These are phyloP conservation scores for Agaricus sinodeliciosus DNA, from an alignment of 768 basidiomycete genomes.

Conservation along the genomic window DNA sequence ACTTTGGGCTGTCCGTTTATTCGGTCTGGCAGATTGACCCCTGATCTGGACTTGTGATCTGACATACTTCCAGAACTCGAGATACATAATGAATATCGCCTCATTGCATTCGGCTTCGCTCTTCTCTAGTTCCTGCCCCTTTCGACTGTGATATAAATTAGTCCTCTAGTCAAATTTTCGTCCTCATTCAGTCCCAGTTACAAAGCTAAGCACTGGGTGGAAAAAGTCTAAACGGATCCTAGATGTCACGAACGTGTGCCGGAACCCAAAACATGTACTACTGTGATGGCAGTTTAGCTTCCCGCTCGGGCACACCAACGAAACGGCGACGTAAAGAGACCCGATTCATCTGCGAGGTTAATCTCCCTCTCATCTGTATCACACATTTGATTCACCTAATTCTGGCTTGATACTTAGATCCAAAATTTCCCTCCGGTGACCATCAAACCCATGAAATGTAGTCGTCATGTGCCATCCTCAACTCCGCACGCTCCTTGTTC, in stretches of 20 bases:
- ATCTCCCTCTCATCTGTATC: constrained; percentile 11
- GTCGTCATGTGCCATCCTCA: constrained; percentile 21
- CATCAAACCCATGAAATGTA: constrained; percentile 15
- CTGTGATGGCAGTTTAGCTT: constrained; percentile 5
- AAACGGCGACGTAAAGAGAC: constrained; percentile 3
- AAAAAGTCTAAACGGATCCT: background rate
- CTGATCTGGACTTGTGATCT: constrained; percentile 38
- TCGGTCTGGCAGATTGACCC: constrained; percentile 35
- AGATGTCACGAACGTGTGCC: constrained; percentile 1
- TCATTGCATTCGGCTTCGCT: constrained; percentile 23
- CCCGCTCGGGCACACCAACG: background rate
- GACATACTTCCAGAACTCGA: constrained; percentile 43
- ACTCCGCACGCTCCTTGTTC: constrained; percentile 17
- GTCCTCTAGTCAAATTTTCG: background rate
- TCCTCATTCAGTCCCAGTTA: constrained; percentile 4
- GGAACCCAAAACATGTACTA: constrained; percentile 5
- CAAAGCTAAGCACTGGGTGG: constrained; percentile 1
- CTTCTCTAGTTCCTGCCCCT: constrained; percentile 14
- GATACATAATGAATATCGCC: constrained; percentile 23
- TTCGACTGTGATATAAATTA: constrained; percentile 38
- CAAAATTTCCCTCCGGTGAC: constrained; percentile 13
- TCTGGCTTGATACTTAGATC: constrained; percentile 8
- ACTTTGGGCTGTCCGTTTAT: constrained; percentile 27
- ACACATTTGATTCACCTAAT: constrained; percentile 4
- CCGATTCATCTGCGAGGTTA: constrained; percentile 9